Base-by-base conservation (phyloP, 2,329 filamentous ascomycete species). In the Fusarium agapanthi region DNA sequence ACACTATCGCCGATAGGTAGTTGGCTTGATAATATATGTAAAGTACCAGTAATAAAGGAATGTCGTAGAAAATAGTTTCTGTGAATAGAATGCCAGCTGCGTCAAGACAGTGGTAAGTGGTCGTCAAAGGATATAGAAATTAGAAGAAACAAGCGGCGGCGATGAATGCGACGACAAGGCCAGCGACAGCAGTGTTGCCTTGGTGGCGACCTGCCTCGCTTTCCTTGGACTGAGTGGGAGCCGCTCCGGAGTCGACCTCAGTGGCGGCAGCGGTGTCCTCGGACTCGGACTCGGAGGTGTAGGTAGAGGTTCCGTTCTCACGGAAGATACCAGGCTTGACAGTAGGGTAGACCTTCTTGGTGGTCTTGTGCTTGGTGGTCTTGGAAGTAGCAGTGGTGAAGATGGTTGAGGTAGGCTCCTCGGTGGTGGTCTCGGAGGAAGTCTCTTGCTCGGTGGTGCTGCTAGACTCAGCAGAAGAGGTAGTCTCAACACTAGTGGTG, bases 141-240 rank as follows among this genome's bases (percentile, higher is more conserved):
- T 79, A 88, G 71, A 85, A 84, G 70, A 88, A 80, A 74, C 83
- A 86, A 22, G 84, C 84, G 32, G 87, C 85, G 30, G 87, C 88
- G 37, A 89, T 81, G 48, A 90, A 83, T 59, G 88, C 88, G 50
- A 90, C 83, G 47, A 90, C 81, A 28, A 90, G 82, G 50, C 88
- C 87, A 13, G 83, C 87, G 43, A 88, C 79, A 55, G 88, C 87
- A 54, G 85, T 83, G 58, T 84, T 85, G 55, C 86, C 85, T 72
- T 88, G 84, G 50, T 84, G 84, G 22, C 82, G 82, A 26, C 83
- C 85, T 59, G 80, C 81, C 71, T 88, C 86, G 69, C 82, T 87
- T 74, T 84, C 80, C 70, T 81, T 80, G 53, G 82, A 79, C 24
- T 81, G 79, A 18, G 77, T 78, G 18, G 83, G 76, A 15, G 79